Conservation (phyloP, 176 grass and related monocot species). For the Elaeis guineensis region DNA sequence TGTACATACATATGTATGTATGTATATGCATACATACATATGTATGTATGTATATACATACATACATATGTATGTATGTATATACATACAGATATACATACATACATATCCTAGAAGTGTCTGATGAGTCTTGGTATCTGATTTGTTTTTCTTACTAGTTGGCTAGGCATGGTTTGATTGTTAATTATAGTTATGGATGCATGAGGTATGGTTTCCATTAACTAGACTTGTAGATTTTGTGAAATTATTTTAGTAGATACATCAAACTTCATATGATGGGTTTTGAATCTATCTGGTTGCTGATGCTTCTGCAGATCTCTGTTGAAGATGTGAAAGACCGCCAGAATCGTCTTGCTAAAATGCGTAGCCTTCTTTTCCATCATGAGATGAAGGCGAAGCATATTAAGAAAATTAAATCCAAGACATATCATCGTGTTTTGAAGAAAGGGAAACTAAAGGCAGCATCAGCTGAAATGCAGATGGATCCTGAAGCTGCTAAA, state of each 20-base stretch:
- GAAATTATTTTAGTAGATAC: not conserved
- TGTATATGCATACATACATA: no score
- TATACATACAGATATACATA: no score
- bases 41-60: no score
- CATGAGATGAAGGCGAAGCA: slow-evolving; percentile 92
- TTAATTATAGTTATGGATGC: not conserved
- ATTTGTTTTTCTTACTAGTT: no score
- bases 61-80: no score
- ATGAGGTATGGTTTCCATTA: not conserved
- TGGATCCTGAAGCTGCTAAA: slow-evolving; percentile 68
- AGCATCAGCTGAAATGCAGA: slow-evolving; percentile 50
- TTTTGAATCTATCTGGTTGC: not conserved
- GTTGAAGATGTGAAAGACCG: slow-evolving; percentile 63
- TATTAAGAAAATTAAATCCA: slow-evolving; percentile 96
- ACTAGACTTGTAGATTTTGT: slow-evolving; percentile 12
- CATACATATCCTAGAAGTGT: no score
- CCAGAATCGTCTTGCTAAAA: slow-evolving; percentile 83
- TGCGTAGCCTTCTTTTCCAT: slow-evolving; percentile 92
- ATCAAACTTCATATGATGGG: no score
- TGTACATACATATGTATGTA: no score
- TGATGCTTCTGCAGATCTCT: slow-evolving; percentile 51
- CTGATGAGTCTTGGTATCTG: no score
- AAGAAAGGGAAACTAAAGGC: slow-evolving; percentile 74
- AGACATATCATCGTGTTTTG: slow-evolving; percentile 83
- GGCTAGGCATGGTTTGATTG: no score